Base-by-base conservation (phyloP, 345 rosid species). In the Arabis hirsuta region DNA sequence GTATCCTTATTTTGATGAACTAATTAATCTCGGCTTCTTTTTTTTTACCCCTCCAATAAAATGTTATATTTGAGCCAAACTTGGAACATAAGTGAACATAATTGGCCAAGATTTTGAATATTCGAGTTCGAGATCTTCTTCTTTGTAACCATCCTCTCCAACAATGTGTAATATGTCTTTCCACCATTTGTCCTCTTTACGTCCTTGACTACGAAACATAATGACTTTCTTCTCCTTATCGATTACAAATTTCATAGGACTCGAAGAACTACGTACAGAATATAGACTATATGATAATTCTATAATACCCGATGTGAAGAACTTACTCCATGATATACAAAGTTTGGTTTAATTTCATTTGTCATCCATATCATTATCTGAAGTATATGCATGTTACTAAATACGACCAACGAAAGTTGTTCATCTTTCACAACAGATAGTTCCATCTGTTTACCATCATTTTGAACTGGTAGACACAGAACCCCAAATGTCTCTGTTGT, bases 311-410 rank as follows among this genome's bases (percentile, higher is more conserved):
- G 19, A n/a, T 11, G 14, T 38, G 29, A 58, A 38, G 26, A 6
- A 19, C 9, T 36, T 36, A 57, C 62, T 16, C 61, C 45, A 57
- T 24, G 9, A 36, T 10, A 36, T 10, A 57, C n/a, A 34, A 34
- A 16, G 62, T 36, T 36, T 19, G n/a, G 44, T 34, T 38, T 38
- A 38, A 5, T 57, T 9, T 57, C 45, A 57, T 38, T 10, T 57
- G 29, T 38, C 29, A 36, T 42, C 62, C 62, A 57, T 57, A 57
- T 20, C 62, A 11, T 29, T 57, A 36, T 34, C 9, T 34, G 38
- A 6, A 34, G 38, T 34, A 9, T 1, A 34, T 7, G 2, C 8
- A 34, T 6, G 9, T 34, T 34, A 34, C 7, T 1, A 34, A 6
- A 34, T 34, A 34, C 16, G 16, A 16, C 2, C 39, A 36, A 7